Evolutionary conservation across 768 basidiomycete genomes (phyloP), one percentile per base, ranked within the genome.

Genomic region (Leccinum ochraceum): DNA sequence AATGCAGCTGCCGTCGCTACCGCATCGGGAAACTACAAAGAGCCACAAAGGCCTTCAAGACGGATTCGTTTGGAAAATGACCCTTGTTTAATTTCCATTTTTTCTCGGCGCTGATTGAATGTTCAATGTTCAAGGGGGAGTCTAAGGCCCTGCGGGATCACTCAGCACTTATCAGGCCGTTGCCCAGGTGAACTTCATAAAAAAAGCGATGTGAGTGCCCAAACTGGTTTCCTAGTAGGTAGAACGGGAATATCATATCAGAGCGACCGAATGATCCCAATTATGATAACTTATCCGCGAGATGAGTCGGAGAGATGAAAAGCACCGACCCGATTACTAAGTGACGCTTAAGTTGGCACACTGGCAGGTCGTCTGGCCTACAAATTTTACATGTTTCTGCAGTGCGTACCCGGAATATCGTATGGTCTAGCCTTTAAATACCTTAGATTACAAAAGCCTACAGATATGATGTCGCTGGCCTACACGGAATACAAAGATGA

Each of bases 401-500:
- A 34, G 34, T 34, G 34, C 34, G 34, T 34, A 34, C 34, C 32
- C 32, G 11, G 1, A 34, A 34, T 1, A 34, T 13, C 11, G 11
- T 34, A 34, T 13, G 34, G 34, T 34, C 11, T 13, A 34, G 11
- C 34, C 17, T n/a, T 44, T 5, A n/a, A n/a, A 44, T 17, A n/a
- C n/a, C 42, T 22, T 11, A 13, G 3, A 20, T 48, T 14, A 49
- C 22, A 49, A 24, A 24, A 48, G 14, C 24, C 24, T 24, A 30
- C 24, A 28, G 26, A 30, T 24, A 49, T 51, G 26, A 30, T 28
- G 26, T 51, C 9, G 16, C 49, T 26, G 13, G 49, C 28, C 24
- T 51, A 30, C 50, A 51, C 26, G 26, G 50, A 26, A 51, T 32
- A 34, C 9, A 58, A 32, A 57, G 54, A 57, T 39, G 54, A 49